These are phyloP conservation scores for Thielaviopsis populi DNA, from an alignment of 2,329 filamentous ascomycete genomes.

Conservation along the genomic window DNA sequence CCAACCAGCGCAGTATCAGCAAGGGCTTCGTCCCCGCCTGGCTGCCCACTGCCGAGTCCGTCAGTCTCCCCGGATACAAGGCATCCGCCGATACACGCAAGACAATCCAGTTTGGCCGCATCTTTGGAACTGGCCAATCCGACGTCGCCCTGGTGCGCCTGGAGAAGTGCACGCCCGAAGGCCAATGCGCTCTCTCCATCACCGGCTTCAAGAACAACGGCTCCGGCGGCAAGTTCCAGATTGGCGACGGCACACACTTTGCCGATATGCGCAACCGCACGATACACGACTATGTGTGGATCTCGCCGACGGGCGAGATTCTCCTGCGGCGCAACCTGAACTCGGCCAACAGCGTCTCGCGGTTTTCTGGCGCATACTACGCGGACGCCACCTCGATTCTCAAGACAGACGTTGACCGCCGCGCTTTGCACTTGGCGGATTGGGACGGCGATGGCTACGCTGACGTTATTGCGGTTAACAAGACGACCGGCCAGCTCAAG, in stretches of 20 bases:
- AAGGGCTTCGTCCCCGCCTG: constrained; percentile 16
- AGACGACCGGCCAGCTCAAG: constrained; percentile 6
- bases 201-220: constrained; percentile 18
- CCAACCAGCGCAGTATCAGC: constrained; percentile 19
- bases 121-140: constrained; percentile 16
- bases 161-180: background rate
- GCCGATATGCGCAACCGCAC: constrained; percentile 13
- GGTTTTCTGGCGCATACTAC: background rate
- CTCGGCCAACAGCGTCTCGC: background rate
- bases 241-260: constrained; percentile 18
- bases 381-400: constrained; percentile 3
- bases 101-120: constrained; percentile 18
- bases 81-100: background rate
- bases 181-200: constrained; percentile 12
- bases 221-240: constrained; percentile 17
- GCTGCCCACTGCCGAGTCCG: background rate
- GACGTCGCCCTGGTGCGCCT: constrained; percentile 2
- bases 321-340: constrained; percentile 12
- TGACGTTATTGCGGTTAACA: constrained; percentile 20
- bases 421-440: constrained; percentile 25
- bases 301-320: constrained; percentile 15
- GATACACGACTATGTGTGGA: constrained; percentile 19
- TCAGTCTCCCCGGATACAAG: background rate
- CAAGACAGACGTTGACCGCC: constrained; percentile 18
- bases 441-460: constrained; percentile 26